These are phyloP conservation scores for Artomyces pyxidatus DNA, from an alignment of 768 basidiomycete species.

Conservation along the genomic window DNA sequence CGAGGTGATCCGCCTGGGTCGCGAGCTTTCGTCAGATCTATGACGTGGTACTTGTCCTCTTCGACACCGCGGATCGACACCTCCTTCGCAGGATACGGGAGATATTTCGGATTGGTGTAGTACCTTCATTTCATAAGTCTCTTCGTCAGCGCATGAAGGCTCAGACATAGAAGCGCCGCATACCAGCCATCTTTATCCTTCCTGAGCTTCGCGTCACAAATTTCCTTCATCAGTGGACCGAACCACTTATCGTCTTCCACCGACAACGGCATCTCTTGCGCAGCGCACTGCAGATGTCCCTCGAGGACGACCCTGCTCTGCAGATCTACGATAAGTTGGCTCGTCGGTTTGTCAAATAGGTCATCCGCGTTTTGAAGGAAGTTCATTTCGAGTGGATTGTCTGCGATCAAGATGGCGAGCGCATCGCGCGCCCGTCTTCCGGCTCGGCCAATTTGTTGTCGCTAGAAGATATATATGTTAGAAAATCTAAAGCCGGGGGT, in stretches of 20 bases:
- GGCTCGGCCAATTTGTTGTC: conserved; percentile 85
- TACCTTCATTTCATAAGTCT: conserved; percentile 62
- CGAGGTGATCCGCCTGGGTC: conserved; percentile 28
- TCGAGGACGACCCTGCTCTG: conserved; percentile 71
- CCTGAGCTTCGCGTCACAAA: conserved; percentile 54
- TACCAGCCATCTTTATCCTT: conserved; percentile 80
- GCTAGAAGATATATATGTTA: conserved; percentile 33
- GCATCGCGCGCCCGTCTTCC: conserved; percentile 77
- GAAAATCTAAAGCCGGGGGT: too few species aligned
- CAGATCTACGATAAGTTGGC: conserved; percentile 63
- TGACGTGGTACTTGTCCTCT: conserved; percentile 72
- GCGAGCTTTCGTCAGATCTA: conserved; percentile 46
- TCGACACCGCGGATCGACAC: conserved; percentile 68
- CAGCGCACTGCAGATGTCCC: conserved; percentile 84
- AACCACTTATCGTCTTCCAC: conserved; percentile 64
- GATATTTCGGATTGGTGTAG: conserved; percentile 69
- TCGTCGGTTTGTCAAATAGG: conserved; percentile 53
- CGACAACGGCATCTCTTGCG: conserved; percentile 74
- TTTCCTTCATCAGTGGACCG: conserved; percentile 45
- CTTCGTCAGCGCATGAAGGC: too few species aligned
- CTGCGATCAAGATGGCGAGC: conserved; percentile 65
- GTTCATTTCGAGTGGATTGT: conserved; percentile 65
- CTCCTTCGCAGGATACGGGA: conserved; percentile 68
- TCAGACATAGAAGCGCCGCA: conserved; percentile 18
- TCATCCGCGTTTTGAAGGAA: conserved; percentile 64